Conservation (phyloP, 1,284 basidiomycete genomes). For the Puccinia triticina region DNA sequence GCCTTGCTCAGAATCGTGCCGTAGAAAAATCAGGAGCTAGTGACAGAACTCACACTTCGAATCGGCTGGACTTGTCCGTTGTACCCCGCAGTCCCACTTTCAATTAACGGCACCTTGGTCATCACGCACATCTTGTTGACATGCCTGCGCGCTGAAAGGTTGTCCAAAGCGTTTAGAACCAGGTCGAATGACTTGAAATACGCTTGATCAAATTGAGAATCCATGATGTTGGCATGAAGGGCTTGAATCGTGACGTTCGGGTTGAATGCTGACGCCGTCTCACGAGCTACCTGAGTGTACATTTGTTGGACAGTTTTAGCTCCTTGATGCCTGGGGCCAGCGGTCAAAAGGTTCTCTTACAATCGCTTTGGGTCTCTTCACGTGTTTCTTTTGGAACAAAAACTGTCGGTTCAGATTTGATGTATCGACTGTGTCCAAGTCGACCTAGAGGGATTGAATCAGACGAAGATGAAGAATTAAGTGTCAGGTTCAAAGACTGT, state of each 20-base stretch:
- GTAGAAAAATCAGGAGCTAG: constrained; percentile 34
- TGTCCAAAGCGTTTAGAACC: constrained; percentile 94
- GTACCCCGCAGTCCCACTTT: constrained; percentile 96
- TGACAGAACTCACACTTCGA: constrained; percentile 68
- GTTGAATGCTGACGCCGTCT: constrained; percentile 87
- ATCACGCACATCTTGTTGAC: constrained; percentile 98
- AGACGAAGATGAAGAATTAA: background rate
- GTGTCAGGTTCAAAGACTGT: too few relatives aligned
- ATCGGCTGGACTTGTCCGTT: constrained; percentile 71
- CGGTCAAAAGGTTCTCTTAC: constrained; percentile 61
- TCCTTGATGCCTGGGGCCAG: background rate
- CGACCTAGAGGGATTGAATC: constrained; percentile 65
- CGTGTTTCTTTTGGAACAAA: constrained; percentile 94
- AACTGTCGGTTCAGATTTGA: constrained; percentile 98
- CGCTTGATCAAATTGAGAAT: constrained; percentile 76
- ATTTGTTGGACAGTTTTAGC: background rate
- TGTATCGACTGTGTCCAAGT: constrained; percentile 97
- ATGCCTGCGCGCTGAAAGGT: constrained; percentile 86
- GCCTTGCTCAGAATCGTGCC: background rate
- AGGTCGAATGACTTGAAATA: constrained; percentile 91
- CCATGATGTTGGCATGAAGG: constrained; percentile 94
- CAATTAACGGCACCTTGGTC: constrained; percentile 83
- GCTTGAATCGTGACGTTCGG: constrained; percentile 84
- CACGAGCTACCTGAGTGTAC: constrained; percentile 73
- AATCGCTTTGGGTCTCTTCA: constrained; percentile 92